Evolutionary conservation across 2,329 filamentous ascomycete species (phyloP), one percentile per base, ranked within the genome.

Genomic region (Ascochyta pisi): DNA sequence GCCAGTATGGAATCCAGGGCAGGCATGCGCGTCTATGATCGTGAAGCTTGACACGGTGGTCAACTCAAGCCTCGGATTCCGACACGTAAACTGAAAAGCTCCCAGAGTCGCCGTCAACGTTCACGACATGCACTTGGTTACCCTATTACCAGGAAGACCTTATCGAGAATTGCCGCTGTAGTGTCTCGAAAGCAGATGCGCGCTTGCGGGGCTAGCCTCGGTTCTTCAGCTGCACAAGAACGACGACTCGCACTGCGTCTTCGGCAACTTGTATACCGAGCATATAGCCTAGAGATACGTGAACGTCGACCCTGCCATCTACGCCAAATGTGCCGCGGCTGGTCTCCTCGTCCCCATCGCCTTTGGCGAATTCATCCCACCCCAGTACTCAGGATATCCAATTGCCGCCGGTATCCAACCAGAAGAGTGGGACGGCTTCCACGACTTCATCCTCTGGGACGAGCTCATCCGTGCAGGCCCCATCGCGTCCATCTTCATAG

Each of bases 341-440:
- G 69, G 68, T 24, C 61, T 72, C 15, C 64, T 70, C n/a, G 63
- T 72, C 9, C 69, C 68, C 24, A 72, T 72, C 24, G 67, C 69
- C 5, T 69, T 65, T 5, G 69, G 69, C 34, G 71, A 71, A 35
- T 48, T 63, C 6, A 71, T 71, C 19, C 69, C 69, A 1, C 43
- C 55, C 6, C 60, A 69, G 35, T 72, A 65, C 64, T 54, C 65
- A 15, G 39, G 61, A 22, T 70, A 70, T 46, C 65, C 65, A 13
- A 75, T 77, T 64, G 84, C 91, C 42, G 78, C 85, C 0, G 86
- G 86, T 1, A 69, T 75, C 41, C 58, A 59, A 4, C 47, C 69
- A 6, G 61, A 62, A 27, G 71, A 75, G 41, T 75, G 73, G 73
- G 67, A 76, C 44, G 73, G 68, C 16, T 76, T 76, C 62, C 74